Evolutionary conservation across 83 land plant genomes (phyloP).

Genomic region (Thuja plicata): DNA sequence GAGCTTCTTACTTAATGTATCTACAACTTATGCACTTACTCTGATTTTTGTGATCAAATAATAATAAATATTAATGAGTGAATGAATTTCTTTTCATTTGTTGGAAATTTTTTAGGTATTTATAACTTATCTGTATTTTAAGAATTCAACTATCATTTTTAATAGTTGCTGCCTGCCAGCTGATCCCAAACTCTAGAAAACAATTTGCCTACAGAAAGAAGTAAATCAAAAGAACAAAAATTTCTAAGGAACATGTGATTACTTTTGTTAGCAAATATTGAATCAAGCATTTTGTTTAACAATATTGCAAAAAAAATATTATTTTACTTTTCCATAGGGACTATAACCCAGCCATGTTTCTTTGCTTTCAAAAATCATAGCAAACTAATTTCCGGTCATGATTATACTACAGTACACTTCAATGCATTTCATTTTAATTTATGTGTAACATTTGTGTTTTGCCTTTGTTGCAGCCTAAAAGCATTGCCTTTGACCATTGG

Average conservation of each 20-base stretch:
- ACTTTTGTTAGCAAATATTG: not conserved
- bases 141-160: no score
- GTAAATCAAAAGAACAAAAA: not conserved
- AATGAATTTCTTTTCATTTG: no score
- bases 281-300: not conserved
- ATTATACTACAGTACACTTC: not conserved
- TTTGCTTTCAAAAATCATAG: not conserved
- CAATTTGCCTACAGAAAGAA: not conserved
- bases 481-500: slow-evolving; percentile 2
- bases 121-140: no score
- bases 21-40: no score
- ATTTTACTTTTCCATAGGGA: not conserved
- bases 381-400: not conserved
- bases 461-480: slow-evolving; percentile 5
- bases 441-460: not conserved
- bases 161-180: no score
- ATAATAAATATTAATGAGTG: no score
- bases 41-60: no score
- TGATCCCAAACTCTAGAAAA: no score
- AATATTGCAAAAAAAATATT: not conserved
- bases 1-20: no score
- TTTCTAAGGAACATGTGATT: not conserved
- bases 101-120: no score
- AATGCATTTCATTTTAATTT: not conserved
- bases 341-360: not conserved